Base-by-base conservation (phyloP, 805 yeast species). In the Dipodascus geniculatus region DNA sequence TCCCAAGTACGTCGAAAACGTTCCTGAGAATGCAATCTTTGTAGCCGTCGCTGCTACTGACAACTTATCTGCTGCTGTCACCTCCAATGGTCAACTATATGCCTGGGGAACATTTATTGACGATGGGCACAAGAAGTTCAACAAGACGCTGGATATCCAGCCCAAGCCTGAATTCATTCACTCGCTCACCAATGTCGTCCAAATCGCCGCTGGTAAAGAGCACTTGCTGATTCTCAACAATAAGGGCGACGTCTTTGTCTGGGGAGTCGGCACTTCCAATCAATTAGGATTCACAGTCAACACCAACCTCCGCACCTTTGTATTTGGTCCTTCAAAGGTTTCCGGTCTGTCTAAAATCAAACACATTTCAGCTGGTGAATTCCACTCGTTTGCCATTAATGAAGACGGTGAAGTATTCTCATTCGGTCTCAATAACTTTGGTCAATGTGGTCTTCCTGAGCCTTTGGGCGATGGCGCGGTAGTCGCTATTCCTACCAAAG, bases 351-450 rank as follows among this genome's bases (percentile, higher is more conserved):
- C 73, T 87, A 53, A 90, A 83, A 56, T 95, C 95, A 49, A 81
- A 89, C 61, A 56, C 11, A 82, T 90, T 64, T 95, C 96, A 0
- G 81, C 91, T 56, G 99, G 99, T 51, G 98, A 91, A 64, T 93
- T 84, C 69, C 98, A 90, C 66, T 85, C 96, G 60, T 93, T 93
- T 74, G 99, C 99, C 3, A 78, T 93, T 57, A 85, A 85, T 56
- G 72, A 74, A 14, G 78, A 80, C 38, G 87, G 85, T 47, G 76
- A 76, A 35, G 88, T 93, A 0, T 77, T 77, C 58, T 77, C 93
- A 8, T 93, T 99, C 99, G 99, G 99, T 4, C 76, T 93, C 63
- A 93, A 93, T 67, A 97, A 93, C 69, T 93, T 80, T 65, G 98
- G 98, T 22, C 99, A 93, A 71, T 88, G 97, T 74, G 98, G 96